phyloP scores from a whole-genome alignment of 441 rosid genomes.

The Eutrema salsugineum region DNA sequence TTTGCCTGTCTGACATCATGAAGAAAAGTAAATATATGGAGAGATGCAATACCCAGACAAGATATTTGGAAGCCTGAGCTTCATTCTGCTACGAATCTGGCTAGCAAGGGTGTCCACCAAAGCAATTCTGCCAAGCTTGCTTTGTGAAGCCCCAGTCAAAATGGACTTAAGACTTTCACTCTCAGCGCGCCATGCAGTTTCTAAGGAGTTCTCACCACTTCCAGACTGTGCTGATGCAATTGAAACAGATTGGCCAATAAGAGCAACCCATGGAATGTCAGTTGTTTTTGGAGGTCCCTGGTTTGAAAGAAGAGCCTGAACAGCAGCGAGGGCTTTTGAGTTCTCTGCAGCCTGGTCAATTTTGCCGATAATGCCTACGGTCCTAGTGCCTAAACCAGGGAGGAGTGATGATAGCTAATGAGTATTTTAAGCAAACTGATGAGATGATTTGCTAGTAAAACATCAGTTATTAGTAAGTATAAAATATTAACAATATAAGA shows the following conservation, averaged over 20 bases:
- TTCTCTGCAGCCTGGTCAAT: conserved; percentile 93
- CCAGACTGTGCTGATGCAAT: conserved; percentile 86
- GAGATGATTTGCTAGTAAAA: background rate
- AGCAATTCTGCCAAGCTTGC: conserved; percentile 91
- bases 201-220: conserved; percentile 77
- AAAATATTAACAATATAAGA: background rate
- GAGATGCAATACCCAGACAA: conserved; percentile 69
- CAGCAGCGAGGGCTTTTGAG: conserved; percentile 87
- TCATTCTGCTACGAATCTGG: conserved; percentile 89
- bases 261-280: conserved; percentile 95
- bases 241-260: conserved; percentile 92
- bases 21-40: background rate
- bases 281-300: conserved; percentile 90
- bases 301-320: conserved; percentile 80
- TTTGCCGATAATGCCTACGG: conserved; percentile 84
- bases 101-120: conserved; percentile 81
- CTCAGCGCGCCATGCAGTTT: conserved; percentile 97
- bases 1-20: background rate
- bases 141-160: conserved; percentile 77
- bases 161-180: conserved; percentile 86
- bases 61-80: conserved; percentile 84
- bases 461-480: background rate
- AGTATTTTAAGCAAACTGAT: conserved; percentile 8
- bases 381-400: conserved; percentile 74
- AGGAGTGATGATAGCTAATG: conserved; percentile 14